Evolutionary conservation across 192 early-diverging fungal genomes (phyloP).

Genomic region (Physocladia obscura): DNA sequence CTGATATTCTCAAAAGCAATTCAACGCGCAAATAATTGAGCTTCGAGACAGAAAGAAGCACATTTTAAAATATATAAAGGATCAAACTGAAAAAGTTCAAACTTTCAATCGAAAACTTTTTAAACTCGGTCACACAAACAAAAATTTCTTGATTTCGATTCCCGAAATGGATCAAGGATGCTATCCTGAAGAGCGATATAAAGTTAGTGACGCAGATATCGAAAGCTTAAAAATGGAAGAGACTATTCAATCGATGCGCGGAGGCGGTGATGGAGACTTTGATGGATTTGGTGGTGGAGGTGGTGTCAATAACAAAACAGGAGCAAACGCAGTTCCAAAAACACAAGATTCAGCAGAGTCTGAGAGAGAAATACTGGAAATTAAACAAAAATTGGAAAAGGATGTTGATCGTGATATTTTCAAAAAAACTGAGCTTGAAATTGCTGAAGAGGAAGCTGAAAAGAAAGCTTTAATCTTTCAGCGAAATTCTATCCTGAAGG

Average conservation of each 20-base stretch:
- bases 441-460: conserved; percentile 36
- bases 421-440: conserved; percentile 27
- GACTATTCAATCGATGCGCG: conserved; percentile 25
- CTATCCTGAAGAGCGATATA: conserved; percentile 53
- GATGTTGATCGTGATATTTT: no score
- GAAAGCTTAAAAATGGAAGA: conserved; percentile 41
- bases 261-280: conserved; percentile 34
- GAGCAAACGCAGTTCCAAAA: neutral
- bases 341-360: no score
- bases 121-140: conserved; percentile 32
- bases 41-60: conserved; percentile 40
- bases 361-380: no score
- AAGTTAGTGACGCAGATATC: conserved; percentile 51
- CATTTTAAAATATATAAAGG: conserved; percentile 33
- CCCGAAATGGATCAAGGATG: conserved; percentile 44
- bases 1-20: conserved; percentile 31
- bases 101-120: conserved; percentile 42
- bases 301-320: conserved; percentile 12
- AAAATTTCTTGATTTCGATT: conserved; percentile 21
- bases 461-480: conserved; percentile 37
- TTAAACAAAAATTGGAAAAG: no score
- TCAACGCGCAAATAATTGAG: conserved; percentile 47
- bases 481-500: conserved; percentile 38
- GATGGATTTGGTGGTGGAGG: conserved; percentile 44
- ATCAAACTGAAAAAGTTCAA: conserved; percentile 32